Evolutionary conservation across 306 rosid genomes (phyloP).

Genomic region (Castanea mollissima): DNA sequence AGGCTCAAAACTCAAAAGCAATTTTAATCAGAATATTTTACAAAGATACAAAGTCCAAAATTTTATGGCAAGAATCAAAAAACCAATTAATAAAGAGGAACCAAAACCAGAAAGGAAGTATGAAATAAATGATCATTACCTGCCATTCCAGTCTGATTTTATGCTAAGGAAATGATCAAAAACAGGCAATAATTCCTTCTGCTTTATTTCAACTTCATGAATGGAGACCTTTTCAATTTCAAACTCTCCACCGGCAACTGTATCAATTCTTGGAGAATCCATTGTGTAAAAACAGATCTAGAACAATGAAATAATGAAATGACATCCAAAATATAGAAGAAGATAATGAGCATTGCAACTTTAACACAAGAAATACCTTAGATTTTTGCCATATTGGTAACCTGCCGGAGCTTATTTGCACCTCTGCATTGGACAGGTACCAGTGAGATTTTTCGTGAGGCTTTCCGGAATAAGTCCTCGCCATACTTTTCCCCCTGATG

Average conservation of each 20-base stretch:
- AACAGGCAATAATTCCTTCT: conserved; percentile 76
- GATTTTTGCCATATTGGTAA: conserved; percentile 79
- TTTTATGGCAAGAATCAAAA: conserved; percentile 1
- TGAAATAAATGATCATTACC: conserved; percentile 39
- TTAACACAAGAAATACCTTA: conserved; percentile 48
- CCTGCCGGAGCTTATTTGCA: conserved; percentile 70
- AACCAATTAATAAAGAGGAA: background rate
- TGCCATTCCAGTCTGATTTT: conserved; percentile 69
- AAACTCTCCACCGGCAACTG: conserved; percentile 55
- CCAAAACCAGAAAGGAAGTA: conserved; percentile 12
- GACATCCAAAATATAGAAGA: conserved; percentile 7
- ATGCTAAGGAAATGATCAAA: conserved; percentile 70
- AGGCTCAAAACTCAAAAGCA: background rate
- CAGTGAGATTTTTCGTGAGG: conserved; percentile 57
- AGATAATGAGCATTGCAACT: conserved; percentile 14
- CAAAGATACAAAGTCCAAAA: conserved; percentile 12
- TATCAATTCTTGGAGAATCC: conserved; percentile 39
- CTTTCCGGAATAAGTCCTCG: conserved; percentile 32
- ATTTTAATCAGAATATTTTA: background rate
- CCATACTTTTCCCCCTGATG: conserved; percentile 28
- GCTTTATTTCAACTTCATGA: conserved; percentile 68
- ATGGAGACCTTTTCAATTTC: conserved; percentile 71
- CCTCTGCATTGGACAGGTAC: conserved; percentile 84
- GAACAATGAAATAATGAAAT: conserved; percentile 17
- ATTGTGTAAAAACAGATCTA: conserved; percentile 64